Conservation (phyloP, 1,284 basidiomycete genomes). For the Pseudomicrostroma phylloplanum region DNA sequence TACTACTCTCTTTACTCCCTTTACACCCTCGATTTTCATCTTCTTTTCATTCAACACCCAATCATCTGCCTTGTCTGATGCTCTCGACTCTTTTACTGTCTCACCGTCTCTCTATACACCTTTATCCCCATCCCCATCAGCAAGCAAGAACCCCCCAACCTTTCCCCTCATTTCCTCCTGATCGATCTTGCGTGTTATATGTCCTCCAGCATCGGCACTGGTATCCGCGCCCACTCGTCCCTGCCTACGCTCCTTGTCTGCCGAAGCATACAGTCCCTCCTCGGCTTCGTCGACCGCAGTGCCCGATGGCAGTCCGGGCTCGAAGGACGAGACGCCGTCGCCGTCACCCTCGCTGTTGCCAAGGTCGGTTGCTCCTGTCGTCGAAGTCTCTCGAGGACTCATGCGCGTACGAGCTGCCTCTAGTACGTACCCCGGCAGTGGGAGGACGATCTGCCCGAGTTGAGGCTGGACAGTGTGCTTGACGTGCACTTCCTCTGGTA, state of each 20-base stretch:
- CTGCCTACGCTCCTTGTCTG: background rate
- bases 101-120: background rate
- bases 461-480: background rate
- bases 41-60: too few species aligned
- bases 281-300: background rate
- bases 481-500: background rate
- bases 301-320: background rate
- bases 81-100: too few species aligned
- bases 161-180: background rate
- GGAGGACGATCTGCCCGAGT: background rate
- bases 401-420: background rate
- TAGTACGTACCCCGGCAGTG: background rate
- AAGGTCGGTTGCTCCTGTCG: background rate
- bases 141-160: background rate
- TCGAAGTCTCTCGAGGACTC: too few species aligned
- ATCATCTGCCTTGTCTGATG: too few species aligned
- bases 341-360: background rate
- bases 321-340: background rate
- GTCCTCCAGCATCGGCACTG: background rate
- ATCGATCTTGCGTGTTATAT: background rate
- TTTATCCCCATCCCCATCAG: background rate
- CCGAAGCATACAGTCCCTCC: background rate
- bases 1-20: too few species aligned
- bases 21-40: too few species aligned
- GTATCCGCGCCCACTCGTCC: background rate